phyloP scores from a whole-genome alignment of 2,329 filamentous ascomycete species.

The Sporothrix brunneoviolacea region DNA sequence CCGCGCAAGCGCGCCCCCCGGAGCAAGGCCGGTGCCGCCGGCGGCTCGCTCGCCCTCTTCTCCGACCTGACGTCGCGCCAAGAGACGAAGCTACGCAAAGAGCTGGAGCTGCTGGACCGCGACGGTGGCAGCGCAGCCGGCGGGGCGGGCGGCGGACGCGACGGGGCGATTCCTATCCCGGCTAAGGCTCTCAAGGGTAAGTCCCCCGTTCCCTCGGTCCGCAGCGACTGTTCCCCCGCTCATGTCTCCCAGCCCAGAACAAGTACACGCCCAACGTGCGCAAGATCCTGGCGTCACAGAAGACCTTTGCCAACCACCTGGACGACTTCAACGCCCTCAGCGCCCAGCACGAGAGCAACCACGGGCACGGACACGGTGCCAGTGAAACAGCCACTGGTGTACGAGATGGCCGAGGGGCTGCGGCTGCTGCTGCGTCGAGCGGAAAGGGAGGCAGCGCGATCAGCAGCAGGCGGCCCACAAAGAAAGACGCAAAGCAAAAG shows the following conservation, averaged over 20 bases:
- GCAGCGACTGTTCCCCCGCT: not conserved
- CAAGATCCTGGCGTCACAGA: conserved; percentile 71
- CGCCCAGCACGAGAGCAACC: conserved; percentile 31
- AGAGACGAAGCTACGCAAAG: conserved; percentile 72
- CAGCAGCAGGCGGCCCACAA: conserved; percentile 7
- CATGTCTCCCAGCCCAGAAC: conserved; percentile 30
- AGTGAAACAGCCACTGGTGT: not conserved
- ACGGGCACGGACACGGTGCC: conserved; percentile 14
- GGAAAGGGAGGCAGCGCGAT: not conserved
- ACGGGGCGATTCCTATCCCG: conserved; percentile 65
- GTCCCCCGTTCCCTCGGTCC: not conserved
- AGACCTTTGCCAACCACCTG: conserved; percentile 77
- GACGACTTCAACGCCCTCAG: conserved; percentile 68
- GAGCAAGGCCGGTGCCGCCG: conserved; percentile 34
- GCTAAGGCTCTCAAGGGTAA: conserved; percentile 37
- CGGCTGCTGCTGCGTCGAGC: not conserved
- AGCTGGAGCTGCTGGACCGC: conserved; percentile 73
- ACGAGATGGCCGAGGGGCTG: conserved; percentile 16
- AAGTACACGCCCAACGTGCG: conserved; percentile 65
- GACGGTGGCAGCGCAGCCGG: conserved; percentile 52
- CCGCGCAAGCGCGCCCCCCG: conserved; percentile 61
- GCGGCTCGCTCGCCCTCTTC: conserved; percentile 8
- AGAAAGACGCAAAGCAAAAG: conserved; percentile 9
- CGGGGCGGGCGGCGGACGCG: conserved; percentile 32
- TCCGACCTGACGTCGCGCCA: conserved; percentile 70